Percentiles rank a stretch among this genome's conserved stretches.
phyloP scores from a whole-genome alignment of 2,329 filamentous ascomycete genomes.

The Clarireedia homoeocarpa region DNA sequence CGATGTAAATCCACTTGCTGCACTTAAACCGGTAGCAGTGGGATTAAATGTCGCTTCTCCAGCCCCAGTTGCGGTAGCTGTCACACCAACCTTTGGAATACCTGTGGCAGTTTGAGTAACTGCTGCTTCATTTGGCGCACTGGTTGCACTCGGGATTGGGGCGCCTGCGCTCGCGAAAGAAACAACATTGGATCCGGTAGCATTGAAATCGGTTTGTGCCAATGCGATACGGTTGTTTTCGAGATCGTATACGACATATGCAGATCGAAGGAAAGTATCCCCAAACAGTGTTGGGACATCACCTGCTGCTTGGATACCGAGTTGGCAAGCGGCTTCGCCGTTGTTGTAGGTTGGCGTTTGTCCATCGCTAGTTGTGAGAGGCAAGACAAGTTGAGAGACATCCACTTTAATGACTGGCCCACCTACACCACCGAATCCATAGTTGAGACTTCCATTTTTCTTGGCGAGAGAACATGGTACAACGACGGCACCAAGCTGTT shows the following conservation, averaged over 20 bases:
- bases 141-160: conserved; percentile 22
- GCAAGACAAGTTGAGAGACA: conserved; percentile 38
- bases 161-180: conserved; percentile 24
- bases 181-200: conserved; percentile 28
- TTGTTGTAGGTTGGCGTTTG: conserved; percentile 23
- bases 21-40: conserved; percentile 22
- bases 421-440: conserved; percentile 39
- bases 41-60: conserved; percentile 22
- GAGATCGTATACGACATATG: conserved; percentile 48
- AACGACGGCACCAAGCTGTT: conserved; percentile 37
- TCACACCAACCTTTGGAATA: conserved; percentile 17
- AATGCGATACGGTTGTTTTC: conserved; percentile 43
- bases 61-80: conserved; percentile 13
- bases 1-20: conserved; percentile 23
- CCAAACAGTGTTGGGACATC: conserved; percentile 34
- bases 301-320: conserved; percentile 41
- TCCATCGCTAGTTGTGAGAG: conserved; percentile 28
- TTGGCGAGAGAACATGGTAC: conserved; percentile 39
- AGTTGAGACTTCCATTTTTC: conserved; percentile 37
- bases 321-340: conserved; percentile 39
- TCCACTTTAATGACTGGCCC: conserved; percentile 38
- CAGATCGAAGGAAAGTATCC: conserved; percentile 46
- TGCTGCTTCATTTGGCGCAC: conserved; percentile 17
- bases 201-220: conserved; percentile 40
- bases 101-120: conserved; percentile 26